Conservation (phyloP, 176 grass and related monocot genomes). For the Puya raimondii region DNA sequence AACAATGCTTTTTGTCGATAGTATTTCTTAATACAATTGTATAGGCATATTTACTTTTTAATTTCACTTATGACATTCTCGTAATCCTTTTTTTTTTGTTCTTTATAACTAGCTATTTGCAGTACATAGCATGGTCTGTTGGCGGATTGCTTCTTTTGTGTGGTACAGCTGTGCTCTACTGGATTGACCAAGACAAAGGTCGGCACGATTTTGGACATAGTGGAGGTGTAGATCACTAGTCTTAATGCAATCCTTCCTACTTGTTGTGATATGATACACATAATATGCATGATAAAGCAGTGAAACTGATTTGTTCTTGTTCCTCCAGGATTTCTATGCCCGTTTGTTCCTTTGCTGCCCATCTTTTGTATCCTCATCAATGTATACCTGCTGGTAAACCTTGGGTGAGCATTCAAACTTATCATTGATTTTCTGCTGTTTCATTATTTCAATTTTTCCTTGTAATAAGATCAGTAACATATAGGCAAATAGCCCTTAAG, state of each 20-base stretch:
- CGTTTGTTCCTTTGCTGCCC: conserved; percentile 57
- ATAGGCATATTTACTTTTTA: neutral
- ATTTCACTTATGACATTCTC: neutral
- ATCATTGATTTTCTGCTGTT: neutral
- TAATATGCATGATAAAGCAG: neutral
- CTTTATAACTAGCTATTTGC: conserved; percentile 23
- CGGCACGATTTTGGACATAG: conserved; percentile 66
- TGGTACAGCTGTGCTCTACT: conserved; percentile 45
- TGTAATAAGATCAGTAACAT: neutral
- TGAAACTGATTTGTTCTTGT: neutral
- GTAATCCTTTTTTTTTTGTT: conserved; percentile 8
- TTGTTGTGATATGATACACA: neutral
- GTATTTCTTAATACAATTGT: neutral
- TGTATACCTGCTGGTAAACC: conserved; percentile 59
- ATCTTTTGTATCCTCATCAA: conserved; percentile 77
- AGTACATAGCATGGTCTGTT: conserved; percentile 28
- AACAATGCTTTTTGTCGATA: too few relatives aligned
- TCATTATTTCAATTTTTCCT: neutral
- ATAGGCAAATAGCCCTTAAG: neutral
- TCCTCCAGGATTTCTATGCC: conserved; percentile 60
- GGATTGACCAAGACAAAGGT: conserved; percentile 60
- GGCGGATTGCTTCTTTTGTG: conserved; percentile 49
- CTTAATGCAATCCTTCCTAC: neutral
- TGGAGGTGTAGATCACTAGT: conserved; percentile 39
- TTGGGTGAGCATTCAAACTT: conserved; percentile 34